phyloP scores from a whole-genome alignment of 306 rosid species.

The Cucumis hystrix region DNA sequence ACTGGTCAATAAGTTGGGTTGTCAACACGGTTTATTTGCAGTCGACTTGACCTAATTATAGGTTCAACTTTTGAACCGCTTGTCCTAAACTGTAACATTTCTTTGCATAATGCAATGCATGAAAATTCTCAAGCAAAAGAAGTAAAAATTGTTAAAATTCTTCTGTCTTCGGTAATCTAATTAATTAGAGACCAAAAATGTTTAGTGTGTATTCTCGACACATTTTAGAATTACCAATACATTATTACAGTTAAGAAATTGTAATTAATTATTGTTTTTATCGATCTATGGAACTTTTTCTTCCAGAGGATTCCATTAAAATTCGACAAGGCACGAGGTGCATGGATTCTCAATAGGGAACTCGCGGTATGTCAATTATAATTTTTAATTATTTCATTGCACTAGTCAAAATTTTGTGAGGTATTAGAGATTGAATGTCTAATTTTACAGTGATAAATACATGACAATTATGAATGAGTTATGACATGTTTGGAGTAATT shows the following conservation, averaged over 20 bases:
- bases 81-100: background rate
- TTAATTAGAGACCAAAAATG: background rate
- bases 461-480: too few relatives aligned
- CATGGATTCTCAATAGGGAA: constrained; percentile 70
- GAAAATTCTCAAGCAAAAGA: too few relatives aligned
- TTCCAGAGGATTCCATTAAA: constrained; percentile 61
- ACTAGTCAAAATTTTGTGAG: background rate
- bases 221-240: background rate
- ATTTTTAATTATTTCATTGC: background rate
- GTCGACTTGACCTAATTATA: background rate
- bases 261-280: background rate
- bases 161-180: background rate
- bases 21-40: background rate
- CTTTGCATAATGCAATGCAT: background rate
- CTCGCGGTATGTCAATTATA: constrained; percentile 42
- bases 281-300: background rate
- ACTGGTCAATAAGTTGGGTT: background rate
- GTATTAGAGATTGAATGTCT: too few relatives aligned
- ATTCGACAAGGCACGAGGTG: constrained; percentile 37
- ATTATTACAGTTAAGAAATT: background rate
- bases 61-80: background rate
- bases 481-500: too few relatives aligned
- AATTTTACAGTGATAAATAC: too few relatives aligned
- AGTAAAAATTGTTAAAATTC: too few relatives aligned
- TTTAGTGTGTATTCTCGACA: background rate